A percentile compares a stretch with the other conserved stretches of the same genome.
Conservation (phyloP, 371 early-diverging fungal genomes). For the Mucor circinelloides region DNA sequence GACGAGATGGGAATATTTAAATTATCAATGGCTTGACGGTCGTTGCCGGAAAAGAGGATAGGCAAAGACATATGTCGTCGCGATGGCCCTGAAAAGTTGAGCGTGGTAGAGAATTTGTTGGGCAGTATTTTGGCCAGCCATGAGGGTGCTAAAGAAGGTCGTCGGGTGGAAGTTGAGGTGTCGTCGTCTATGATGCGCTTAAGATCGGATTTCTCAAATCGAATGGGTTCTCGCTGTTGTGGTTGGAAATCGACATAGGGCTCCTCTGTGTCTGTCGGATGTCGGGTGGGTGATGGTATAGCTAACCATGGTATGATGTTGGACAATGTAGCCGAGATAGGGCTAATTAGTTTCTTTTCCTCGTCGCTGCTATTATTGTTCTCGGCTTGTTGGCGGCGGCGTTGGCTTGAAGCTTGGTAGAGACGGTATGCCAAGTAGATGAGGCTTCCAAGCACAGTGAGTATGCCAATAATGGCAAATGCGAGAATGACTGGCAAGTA, state of each 20-base stretch:
- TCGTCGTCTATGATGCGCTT: conserved; percentile 3
- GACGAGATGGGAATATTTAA: conserved; percentile 15
- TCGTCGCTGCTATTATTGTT: neutral
- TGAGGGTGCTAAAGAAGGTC: conserved; percentile 18
- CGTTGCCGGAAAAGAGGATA: conserved; percentile 2
- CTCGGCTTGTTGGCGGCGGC: neutral
- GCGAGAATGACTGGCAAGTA: conserved; percentile 33
- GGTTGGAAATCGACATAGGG: neutral
- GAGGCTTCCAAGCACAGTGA: conserved; percentile 22
- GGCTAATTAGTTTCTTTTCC: conserved; percentile 1
- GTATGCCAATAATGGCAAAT: conserved; percentile 44
- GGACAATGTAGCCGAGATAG: conserved; percentile 6
- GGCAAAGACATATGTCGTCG: conserved; percentile 12
- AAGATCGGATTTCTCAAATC: conserved; percentile 20
- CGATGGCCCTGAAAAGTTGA: neutral
- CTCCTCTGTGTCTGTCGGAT: neutral
- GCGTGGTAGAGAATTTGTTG: conserved; percentile 6
- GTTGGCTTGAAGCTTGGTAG: conserved; percentile 12
- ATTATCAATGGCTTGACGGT: conserved; percentile 6
- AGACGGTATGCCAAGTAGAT: conserved; percentile 31
- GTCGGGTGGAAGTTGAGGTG: neutral
- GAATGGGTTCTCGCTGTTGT: conserved; percentile 21
- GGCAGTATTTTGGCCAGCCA: conserved; percentile 13
- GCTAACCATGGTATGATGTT: conserved; percentile 20
- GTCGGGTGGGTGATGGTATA: conserved; percentile 5